A percentile compares a stretch with the other conserved stretches of the same genome.
These are phyloP conservation scores for Hydnum rufescens DNA, from an alignment of 768 basidiomycete genomes.

Conservation along the genomic window DNA sequence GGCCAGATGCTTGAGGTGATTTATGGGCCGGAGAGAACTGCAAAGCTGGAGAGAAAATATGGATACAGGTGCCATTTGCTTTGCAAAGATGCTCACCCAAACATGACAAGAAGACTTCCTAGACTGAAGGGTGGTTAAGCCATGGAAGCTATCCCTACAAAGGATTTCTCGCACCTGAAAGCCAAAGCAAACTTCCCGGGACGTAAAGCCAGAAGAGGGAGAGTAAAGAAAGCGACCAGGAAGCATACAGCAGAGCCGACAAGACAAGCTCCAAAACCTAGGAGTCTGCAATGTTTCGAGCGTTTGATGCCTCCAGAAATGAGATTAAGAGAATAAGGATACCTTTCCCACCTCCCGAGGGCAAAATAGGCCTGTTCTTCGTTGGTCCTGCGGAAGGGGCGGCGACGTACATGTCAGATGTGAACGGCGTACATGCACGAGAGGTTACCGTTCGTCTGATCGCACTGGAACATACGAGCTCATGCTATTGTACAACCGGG, in stretches of 20 bases:
- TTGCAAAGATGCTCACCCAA: conserved; percentile 36
- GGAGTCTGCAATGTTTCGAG: conserved; percentile 40
- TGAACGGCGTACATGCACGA: background rate
- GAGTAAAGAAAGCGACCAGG: conserved; percentile 70
- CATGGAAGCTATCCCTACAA: background rate
- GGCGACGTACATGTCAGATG: background rate
- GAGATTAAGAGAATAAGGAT: conserved; percentile 3
- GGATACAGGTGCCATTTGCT: conserved; percentile 20
- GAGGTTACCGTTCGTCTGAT: conserved; percentile 37
- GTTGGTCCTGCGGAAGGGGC: conserved; percentile 25
- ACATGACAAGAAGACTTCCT: conserved; percentile 88
- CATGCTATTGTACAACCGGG: conserved; percentile 70
- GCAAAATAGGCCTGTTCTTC: conserved; percentile 96
- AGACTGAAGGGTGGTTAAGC: conserved; percentile 27
- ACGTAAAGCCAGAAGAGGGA: conserved; percentile 49
- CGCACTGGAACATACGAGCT: conserved; percentile 77
- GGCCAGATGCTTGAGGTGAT: conserved; percentile 64
- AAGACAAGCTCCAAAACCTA: conserved; percentile 81
- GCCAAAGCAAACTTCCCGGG: conserved; percentile 83
- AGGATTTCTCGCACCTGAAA: conserved; percentile 37
- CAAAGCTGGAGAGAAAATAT: conserved; percentile 34
- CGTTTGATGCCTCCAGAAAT: no score
- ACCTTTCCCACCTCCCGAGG: conserved; percentile 86
- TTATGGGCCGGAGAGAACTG: conserved; percentile 50
- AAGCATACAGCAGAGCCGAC: conserved; percentile 88